A percentile compares a stretch with the other conserved stretches of the same genome.
Conservation (phyloP, 768 basidiomycete genomes). For the Brasilioporus rufonigricans region DNA sequence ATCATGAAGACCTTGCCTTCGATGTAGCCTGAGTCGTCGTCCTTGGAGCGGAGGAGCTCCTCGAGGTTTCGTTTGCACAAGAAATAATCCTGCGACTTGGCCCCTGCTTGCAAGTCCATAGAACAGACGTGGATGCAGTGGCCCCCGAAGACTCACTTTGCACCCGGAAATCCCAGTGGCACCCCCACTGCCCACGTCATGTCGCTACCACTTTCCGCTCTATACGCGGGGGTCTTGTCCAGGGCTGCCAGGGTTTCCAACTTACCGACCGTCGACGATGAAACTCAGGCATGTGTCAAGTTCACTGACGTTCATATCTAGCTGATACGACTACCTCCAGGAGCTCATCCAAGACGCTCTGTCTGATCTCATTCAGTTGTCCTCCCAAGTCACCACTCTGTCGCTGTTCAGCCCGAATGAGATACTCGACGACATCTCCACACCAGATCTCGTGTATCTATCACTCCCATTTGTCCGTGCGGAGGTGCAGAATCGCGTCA, state of each 20-base stretch:
- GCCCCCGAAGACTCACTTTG: conserved; percentile 7
- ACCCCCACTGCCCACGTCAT: conserved; percentile 8
- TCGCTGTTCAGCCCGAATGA: conserved; percentile 85
- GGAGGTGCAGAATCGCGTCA: conserved; percentile 61
- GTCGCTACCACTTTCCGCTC: conserved; percentile 33
- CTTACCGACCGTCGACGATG: conserved; percentile 41
- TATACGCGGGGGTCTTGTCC: conserved; percentile 41
- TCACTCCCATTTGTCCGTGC: conserved; percentile 66
- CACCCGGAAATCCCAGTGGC: neutral
- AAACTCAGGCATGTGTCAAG: conserved; percentile 41
- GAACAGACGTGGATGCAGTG: neutral
- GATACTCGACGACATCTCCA: conserved; percentile 76
- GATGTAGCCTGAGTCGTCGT: conserved; percentile 39
- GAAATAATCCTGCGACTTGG: conserved; percentile 15
- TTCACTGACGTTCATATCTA: neutral
- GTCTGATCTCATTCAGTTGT: conserved; percentile 52
- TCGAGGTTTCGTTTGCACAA: conserved; percentile 28
- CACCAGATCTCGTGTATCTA: conserved; percentile 72
- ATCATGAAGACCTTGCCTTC: conserved; percentile 44
- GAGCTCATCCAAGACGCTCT: conserved; percentile 55
- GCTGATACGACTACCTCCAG: conserved; percentile 37
- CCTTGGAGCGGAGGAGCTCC: conserved; percentile 33
- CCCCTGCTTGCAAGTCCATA: conserved; percentile 9
- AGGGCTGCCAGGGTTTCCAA: conserved; percentile 37
- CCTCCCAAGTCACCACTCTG: conserved; percentile 54